Conservation (phyloP, 768 basidiomycete genomes). For the Tricholoma bakamatsutake region DNA sequence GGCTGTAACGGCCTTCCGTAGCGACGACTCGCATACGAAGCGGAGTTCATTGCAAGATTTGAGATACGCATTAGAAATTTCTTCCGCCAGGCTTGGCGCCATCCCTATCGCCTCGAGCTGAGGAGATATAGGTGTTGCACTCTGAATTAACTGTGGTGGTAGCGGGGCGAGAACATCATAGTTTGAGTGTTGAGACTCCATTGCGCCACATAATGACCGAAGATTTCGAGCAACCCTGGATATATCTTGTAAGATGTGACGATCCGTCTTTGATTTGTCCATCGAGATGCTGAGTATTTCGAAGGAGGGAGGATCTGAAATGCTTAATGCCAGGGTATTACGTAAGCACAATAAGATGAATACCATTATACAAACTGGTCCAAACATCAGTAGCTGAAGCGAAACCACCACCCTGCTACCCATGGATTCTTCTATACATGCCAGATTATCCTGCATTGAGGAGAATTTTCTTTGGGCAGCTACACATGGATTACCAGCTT, state of each 20-base stretch:
- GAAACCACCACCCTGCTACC: neutral
- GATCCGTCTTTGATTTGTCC: too few relatives aligned
- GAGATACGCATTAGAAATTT: constrained; percentile 4
- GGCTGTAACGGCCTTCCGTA: constrained; percentile 1
- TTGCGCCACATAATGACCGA: too few relatives aligned
- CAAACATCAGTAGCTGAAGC: too few relatives aligned
- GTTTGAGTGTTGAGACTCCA: too few relatives aligned
- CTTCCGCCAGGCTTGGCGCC: neutral
- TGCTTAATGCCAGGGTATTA: too few relatives aligned
- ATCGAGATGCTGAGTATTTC: too few relatives aligned
- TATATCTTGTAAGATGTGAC: too few relatives aligned
- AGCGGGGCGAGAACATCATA: neutral
- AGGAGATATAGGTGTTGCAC: neutral
- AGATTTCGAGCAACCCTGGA: too few relatives aligned
- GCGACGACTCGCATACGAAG: constrained; percentile 1
- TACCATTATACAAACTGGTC: too few relatives aligned
- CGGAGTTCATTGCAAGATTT: constrained; percentile 1
- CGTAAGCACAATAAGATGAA: too few relatives aligned
- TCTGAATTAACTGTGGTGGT: neutral
- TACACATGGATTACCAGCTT: neutral
- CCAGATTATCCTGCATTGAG: neutral
- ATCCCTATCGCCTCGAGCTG: constrained; percentile 3
- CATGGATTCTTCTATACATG: neutral
- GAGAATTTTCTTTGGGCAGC: neutral
- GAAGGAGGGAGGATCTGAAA: too few relatives aligned